Evolutionary conservation across 495 filamentous ascomycete genomes (phyloP), one percentile per base, ranked within the genome.

Genomic region (Elaphomyces granulatus): DNA sequence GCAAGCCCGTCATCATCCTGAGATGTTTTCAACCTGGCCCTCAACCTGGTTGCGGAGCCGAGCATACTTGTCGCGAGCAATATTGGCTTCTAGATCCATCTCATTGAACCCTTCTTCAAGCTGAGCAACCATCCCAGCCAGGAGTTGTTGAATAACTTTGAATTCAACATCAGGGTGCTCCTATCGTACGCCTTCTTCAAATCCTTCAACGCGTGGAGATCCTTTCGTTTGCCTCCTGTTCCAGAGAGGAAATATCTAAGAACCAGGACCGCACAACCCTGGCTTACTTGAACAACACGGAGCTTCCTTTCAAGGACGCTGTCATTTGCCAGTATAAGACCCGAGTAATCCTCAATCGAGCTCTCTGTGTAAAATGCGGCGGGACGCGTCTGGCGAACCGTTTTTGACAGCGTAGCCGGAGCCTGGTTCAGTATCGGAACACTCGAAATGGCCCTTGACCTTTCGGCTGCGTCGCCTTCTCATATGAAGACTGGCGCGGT

Each of bases 51-150:
- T 81, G n/a, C 83, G 82, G 17, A 94, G 67, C 31, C 88, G 72
- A 23, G 87, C 90, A 61, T 96, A 81, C 51, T 93, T 83, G 50
- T 98, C 92, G 43, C 88, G 73, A 2, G 87, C 87, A 50, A 96
- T 93, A 52, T 99, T 96, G 36, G 85, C 84, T 54, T 94, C 83
- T 26, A 96, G 70, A 48, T 96, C 87, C 74, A 94, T 88, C 47
- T 94, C 84, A 52, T 94, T 86, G 52, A 94, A 87, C 2, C 81
- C 86, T 48, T 93, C 88, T 52, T 99, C 90, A 42, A 96, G 67
- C 49, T 90, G 83, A 8, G 90, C 92, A 54, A 98, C 96, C n/a
- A 83, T 4, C 82, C 83, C 21, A 88, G 72, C 84, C 83, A 90
- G 19, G 86, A 88, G 49, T 80, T 85, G 47, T 81, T 87, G 0